Base-by-base conservation (phyloP, 2,329 filamentous ascomycete genomes). In the Colletotrichum theobromicola region DNA sequence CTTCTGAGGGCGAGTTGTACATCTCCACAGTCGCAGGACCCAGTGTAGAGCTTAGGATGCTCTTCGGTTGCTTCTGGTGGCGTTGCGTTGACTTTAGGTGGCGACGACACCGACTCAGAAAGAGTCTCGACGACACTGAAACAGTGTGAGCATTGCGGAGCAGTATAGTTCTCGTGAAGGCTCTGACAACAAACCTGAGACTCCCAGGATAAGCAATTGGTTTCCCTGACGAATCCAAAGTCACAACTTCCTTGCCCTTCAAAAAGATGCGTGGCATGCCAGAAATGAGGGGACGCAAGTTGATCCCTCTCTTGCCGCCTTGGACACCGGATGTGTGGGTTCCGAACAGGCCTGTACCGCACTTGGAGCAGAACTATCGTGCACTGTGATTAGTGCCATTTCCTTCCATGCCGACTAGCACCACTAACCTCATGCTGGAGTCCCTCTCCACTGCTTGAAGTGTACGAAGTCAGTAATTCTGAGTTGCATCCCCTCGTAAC, bases 11-110 rank as follows among this genome's bases (percentile, higher is more conserved):
- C 73, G 16, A 77, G 71, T 35, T 67, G 67, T 4, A 82, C 76
- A 2, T 71, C 75, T 2, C 80, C 78, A 64, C 81, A 83, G 37
- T 79, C 79, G 53, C 81, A 83, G 18, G 78, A 77, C 30, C 77
- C 78, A 2, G 50, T 34, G 46, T 81, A 76, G 9, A 64, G 13
- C 13, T 42, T 75, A 55, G n/a, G 75, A 63, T 58, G 64, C 42
- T 53, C 63, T 1, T 35, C 74, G 1, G 60, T 28, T 5, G 16
- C 21, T 0, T 64, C 61, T 10, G 18, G 30, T 16, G 7, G 37
- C 8, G 28, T 16, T 8, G 34, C 62, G 2, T 5, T 13, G n/a
- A 72, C 16, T 7, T n/a, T 5, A 6, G 30, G 7, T 4, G 18
- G 12, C 18, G 12, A 26, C 4, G 6, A 18, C 26, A 3, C 15